Evolutionary conservation across 1,284 basidiomycete species (phyloP), one percentile per base, ranked within the genome.

Genomic region (Lentinus polychrous): DNA sequence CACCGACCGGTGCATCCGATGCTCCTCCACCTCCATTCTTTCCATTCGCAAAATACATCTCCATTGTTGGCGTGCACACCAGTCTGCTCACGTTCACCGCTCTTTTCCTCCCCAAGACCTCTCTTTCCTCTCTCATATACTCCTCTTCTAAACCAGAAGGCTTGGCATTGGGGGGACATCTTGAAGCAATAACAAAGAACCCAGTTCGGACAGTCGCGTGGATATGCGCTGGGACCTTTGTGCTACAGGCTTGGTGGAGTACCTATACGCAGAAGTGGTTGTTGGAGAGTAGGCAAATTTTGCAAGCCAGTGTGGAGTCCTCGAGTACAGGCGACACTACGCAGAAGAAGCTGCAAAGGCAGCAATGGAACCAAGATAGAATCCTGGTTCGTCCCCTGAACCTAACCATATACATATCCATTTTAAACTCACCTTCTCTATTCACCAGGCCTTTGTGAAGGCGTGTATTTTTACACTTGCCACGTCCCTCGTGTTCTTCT

Each of bases 221-320:
- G 71, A 68, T 84, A 39, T 78, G 75, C 45, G 59, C 65, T 0
- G 90, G 88, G 1, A 70, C 75, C 0, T 56, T 66, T 2, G 49
- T 88, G 2, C 63, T 89, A 37, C 79, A 87, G 58, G 65, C 67
- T 7, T 91, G 86, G 83, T 91, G 87, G 86, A 83, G 77, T 1
- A 74, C 75, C 5, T 85, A 79, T 72, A 58, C 88, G 53, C 67
- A 75, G 45, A 52, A 63, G 23, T 87, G 82, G 82, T 48, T 54
- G 15, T 53, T 61, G 8, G 60, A 60, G 17, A 45, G 48, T 5
- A 49, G 56, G 17, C 38, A 41, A 14, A 39, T 38, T 8, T 39
- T 55, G 7, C 52, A 48, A 18, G 43, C 46, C 17, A 55, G 49
- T 17, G 56, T 60, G 42, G 59, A 45, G 4, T 8, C 15, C 23